These are phyloP conservation scores for Starmerella kuoi DNA, from an alignment of 805 yeast species.

Conservation along the genomic window DNA sequence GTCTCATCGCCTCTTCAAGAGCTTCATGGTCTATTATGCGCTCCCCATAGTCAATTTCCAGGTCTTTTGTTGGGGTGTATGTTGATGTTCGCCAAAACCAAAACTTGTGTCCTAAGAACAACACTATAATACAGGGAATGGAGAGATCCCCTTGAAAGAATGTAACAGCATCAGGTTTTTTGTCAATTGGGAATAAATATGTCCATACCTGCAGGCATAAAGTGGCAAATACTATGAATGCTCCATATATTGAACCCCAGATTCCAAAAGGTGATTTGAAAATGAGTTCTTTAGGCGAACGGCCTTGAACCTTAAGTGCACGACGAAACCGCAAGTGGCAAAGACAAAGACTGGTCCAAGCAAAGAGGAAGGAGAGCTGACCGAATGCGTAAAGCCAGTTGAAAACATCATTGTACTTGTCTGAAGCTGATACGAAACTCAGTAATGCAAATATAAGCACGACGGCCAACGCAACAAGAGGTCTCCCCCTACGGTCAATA, in stretches of 20 bases:
- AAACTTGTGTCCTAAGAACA: conserved; percentile 20
- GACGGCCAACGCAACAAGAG: conserved; percentile 47
- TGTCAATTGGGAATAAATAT: conserved; percentile 57
- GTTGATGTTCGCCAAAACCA: conserved; percentile 28
- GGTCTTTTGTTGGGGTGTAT: conserved; percentile 36
- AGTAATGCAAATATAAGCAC: conserved; percentile 40
- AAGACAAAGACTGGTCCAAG: conserved; percentile 20
- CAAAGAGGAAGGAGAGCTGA: conserved; percentile 22
- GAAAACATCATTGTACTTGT: conserved; percentile 24
- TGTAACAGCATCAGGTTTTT: conserved; percentile 6
- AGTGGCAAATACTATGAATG: conserved; percentile 44
- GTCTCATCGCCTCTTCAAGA: conserved; percentile 42
- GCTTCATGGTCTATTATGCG: conserved; percentile 44
- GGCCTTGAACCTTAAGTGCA: conserved; percentile 51
- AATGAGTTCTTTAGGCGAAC: conserved; percentile 54
- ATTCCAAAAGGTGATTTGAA: conserved; percentile 59
- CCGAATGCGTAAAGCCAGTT: conserved; percentile 25
- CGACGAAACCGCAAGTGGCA: conserved; percentile 36
- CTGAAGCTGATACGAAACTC: conserved; percentile 50
- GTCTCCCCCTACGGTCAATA: conserved; percentile 68
- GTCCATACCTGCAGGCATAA: conserved; percentile 72
- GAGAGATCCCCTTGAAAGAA: conserved; percentile 35
- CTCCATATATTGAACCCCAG: conserved; percentile 54
- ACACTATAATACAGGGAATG: conserved; percentile 29
- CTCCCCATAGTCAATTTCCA: conserved; percentile 54